A percentile compares a stretch with the other conserved stretches of the same genome.
phyloP scores from a whole-genome alignment of 495 filamentous ascomycete species.

The Immersiella caudata region DNA sequence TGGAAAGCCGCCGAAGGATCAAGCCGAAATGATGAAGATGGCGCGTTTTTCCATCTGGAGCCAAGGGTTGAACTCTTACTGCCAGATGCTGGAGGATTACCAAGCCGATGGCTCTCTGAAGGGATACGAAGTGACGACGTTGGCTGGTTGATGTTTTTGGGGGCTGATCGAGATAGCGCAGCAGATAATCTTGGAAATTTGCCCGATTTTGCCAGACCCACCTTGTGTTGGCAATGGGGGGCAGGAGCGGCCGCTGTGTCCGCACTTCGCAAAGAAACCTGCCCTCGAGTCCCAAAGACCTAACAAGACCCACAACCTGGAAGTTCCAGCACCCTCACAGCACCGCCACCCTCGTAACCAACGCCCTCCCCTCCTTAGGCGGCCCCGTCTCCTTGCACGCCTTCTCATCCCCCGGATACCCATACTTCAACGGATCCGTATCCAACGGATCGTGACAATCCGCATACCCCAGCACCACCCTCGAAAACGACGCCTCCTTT shows the following conservation, averaged over 20 bases:
- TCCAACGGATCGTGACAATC: background rate
- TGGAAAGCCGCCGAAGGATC: slow-evolving; percentile 22
- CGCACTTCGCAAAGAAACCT: too few species aligned
- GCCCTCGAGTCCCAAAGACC: too few species aligned
- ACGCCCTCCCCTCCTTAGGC: background rate
- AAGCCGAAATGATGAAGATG: slow-evolving; percentile 37
- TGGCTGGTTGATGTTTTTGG: background rate
- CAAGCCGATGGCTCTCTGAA: slow-evolving; percentile 38
- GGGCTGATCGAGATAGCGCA: too few species aligned
- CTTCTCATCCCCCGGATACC: background rate
- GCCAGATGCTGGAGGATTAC: slow-evolving; percentile 36
- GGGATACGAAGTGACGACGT: slow-evolving; percentile 26
- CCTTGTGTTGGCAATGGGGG: too few species aligned
- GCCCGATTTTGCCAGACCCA: too few species aligned
- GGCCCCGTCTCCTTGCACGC: background rate
- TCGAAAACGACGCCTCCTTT: background rate
- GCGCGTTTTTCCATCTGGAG: slow-evolving; percentile 28
- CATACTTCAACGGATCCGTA: background rate
- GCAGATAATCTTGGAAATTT: too few species aligned
- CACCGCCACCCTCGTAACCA: background rate
- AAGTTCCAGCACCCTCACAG: too few species aligned
- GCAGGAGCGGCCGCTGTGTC: too few species aligned
- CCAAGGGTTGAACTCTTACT: slow-evolving; percentile 28
- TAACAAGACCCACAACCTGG: too few species aligned
- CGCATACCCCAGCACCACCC: background rate